Conservation (phyloP, 2,329 filamentous ascomycete species). For the Penicillium brasilianum region DNA sequence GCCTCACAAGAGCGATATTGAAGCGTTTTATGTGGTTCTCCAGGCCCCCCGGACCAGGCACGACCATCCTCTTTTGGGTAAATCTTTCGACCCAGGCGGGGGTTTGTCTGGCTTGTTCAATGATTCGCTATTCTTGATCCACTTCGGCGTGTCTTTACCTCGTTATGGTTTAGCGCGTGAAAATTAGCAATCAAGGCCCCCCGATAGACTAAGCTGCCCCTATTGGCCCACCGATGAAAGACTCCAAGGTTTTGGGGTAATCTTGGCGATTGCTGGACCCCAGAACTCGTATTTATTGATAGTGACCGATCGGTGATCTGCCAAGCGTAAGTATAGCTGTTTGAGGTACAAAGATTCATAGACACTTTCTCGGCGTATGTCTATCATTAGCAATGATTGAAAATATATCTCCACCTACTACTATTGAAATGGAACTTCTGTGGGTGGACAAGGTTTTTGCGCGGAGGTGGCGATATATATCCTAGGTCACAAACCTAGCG, state of each 20-base stretch:
- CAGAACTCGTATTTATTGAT: not conserved
- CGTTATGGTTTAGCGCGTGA: constrained; percentile 19
- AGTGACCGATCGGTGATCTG: not conserved
- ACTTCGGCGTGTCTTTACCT: constrained; percentile 26
- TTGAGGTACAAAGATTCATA: not conserved
- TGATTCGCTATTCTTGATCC: constrained; percentile 21
- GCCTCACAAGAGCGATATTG: not conserved
- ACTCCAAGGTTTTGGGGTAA: not conserved
- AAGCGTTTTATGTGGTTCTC: constrained; percentile 16
- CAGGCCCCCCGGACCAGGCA: not conserved
- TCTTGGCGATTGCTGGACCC: not conserved
- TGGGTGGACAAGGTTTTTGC: too few species aligned
- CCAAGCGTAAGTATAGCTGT: constrained; percentile 1
- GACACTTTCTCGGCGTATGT: not conserved
- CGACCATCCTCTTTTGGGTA: constrained; percentile 18
- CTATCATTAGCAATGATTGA: too few species aligned
- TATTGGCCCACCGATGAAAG: not conserved
- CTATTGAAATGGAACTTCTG: not conserved
- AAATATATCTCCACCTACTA: too few species aligned
- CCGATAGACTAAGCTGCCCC: not conserved
- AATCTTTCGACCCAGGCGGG: constrained; percentile 23
- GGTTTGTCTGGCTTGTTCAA: not conserved
- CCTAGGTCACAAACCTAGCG: not conserved
- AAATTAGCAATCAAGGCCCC: not conserved
- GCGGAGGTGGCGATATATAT: not conserved